phyloP scores from a whole-genome alignment of 140 eudicot species.

The Cichorium intybus region DNA sequence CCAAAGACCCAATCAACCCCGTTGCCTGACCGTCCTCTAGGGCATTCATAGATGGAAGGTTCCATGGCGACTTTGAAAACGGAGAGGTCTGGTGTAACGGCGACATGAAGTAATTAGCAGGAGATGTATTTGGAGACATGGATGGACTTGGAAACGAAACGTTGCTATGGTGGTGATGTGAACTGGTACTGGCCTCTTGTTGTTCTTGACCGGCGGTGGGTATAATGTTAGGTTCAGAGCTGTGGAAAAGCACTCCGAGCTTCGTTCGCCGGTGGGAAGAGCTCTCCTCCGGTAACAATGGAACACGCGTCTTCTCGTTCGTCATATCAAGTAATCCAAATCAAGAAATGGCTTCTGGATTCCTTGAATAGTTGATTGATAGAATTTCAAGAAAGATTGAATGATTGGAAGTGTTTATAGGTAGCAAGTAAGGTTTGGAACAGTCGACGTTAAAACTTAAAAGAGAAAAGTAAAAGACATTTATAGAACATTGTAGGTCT shows the following conservation, averaged over 20 bases:
- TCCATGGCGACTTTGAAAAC: constrained; percentile 52
- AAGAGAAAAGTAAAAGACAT: not conserved
- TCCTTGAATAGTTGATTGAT: not conserved
- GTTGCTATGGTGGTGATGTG: constrained; percentile 35
- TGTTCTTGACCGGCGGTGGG: not conserved
- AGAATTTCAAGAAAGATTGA: not conserved
- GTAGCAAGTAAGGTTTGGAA: constrained; percentile 4
- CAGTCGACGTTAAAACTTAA: not conserved
- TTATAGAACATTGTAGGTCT: constrained; percentile 8
- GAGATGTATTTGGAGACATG: constrained; percentile 25
- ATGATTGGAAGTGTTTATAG: not conserved
- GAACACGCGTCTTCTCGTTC: not conserved
- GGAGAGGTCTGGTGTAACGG: constrained; percentile 59
- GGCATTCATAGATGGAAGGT: not conserved
- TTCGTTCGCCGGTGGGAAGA: constrained; percentile 21
- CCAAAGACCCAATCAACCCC: constrained; percentile 58
- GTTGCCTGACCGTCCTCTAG: not conserved
- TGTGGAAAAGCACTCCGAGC: constrained; percentile 24
- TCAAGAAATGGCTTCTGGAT: not conserved
- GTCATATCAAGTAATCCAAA: not conserved
- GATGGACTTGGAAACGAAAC: constrained; percentile 40
- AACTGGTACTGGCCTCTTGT: not conserved
- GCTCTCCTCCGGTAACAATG: constrained; percentile 2
- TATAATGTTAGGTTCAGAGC: constrained; percentile 29
- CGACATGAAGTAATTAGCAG: constrained; percentile 41